Evolutionary conservation across 345 rosid genomes (phyloP).

Genomic region (Rhodamnia argentea): DNA sequence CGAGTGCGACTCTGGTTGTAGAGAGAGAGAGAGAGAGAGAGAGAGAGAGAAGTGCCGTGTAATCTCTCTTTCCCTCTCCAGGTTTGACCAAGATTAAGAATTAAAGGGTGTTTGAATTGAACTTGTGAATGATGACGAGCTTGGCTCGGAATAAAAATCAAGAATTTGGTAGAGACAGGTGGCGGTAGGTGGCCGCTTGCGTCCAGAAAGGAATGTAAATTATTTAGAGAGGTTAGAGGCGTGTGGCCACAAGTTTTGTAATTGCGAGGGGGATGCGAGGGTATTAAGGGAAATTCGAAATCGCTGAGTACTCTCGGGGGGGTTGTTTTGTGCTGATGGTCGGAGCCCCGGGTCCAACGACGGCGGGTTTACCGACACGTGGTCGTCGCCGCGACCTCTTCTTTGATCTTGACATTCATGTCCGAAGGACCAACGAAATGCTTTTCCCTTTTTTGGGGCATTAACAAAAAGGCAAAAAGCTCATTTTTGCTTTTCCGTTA

Average conservation of each 20-base stretch:
- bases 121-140: background rate
- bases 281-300: background rate
- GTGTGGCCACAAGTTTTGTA: background rate
- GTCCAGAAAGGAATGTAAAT: background rate
- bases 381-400: background rate
- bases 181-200: background rate
- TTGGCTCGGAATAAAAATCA: background rate
- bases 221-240: background rate
- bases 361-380: background rate
- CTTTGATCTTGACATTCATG: background rate
- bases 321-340: background rate
- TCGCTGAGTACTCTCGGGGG: background rate
- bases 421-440: background rate
- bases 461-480: background rate
- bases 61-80: background rate
- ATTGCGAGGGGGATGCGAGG: background rate
- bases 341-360: background rate
- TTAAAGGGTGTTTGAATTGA: background rate
- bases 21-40: background rate
- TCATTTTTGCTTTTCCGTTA: too few relatives aligned
- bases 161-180: background rate
- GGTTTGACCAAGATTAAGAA: background rate
- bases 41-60: background rate
- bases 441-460: accelerated
- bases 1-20: background rate